These are phyloP conservation scores for Nakazawaea populi DNA, from an alignment of 805 yeast species.

Conservation along the genomic window DNA sequence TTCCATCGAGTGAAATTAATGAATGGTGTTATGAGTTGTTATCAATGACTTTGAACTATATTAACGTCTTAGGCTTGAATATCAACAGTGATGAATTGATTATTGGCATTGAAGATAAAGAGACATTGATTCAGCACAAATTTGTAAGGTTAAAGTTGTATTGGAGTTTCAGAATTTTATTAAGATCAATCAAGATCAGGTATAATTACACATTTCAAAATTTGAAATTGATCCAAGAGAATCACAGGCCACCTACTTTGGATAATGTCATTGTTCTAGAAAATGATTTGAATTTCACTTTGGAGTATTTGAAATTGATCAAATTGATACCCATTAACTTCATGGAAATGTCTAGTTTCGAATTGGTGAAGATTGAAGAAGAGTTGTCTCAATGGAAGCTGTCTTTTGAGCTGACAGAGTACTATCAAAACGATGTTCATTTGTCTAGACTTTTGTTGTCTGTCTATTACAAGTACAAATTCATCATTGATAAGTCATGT, in stretches of 20 bases:
- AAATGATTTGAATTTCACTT: constrained; percentile 26
- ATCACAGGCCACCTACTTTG: constrained; percentile 25
- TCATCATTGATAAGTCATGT: not conserved
- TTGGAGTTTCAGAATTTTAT: constrained; percentile 36
- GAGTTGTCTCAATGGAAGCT: constrained; percentile 22
- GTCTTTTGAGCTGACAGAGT: constrained; percentile 11
- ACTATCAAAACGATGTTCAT: not conserved
- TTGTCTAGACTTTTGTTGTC: not conserved
- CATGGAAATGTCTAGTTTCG: constrained; percentile 15
- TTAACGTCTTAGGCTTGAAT: constrained; percentile 39
- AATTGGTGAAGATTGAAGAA: constrained; percentile 16
- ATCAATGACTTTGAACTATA: constrained; percentile 30
- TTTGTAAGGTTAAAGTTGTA: constrained; percentile 31
- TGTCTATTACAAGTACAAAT: constrained; percentile 5
- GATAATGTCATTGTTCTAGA: constrained; percentile 27
- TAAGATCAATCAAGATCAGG: constrained; percentile 21
- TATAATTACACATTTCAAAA: constrained; percentile 16
- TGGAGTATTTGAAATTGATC: constrained; percentile 26
- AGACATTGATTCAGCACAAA: constrained; percentile 17
- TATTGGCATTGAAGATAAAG: constrained; percentile 1
- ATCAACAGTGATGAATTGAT: constrained; percentile 12
- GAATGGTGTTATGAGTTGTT: constrained; percentile 38
- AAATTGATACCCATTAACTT: constrained; percentile 25
- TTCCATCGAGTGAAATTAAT: constrained; percentile 25
- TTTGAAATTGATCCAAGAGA: constrained; percentile 14